phyloP scores from a whole-genome alignment of 2,329 filamentous ascomycete genomes.

The Cryoendolithus antarcticus region DNA sequence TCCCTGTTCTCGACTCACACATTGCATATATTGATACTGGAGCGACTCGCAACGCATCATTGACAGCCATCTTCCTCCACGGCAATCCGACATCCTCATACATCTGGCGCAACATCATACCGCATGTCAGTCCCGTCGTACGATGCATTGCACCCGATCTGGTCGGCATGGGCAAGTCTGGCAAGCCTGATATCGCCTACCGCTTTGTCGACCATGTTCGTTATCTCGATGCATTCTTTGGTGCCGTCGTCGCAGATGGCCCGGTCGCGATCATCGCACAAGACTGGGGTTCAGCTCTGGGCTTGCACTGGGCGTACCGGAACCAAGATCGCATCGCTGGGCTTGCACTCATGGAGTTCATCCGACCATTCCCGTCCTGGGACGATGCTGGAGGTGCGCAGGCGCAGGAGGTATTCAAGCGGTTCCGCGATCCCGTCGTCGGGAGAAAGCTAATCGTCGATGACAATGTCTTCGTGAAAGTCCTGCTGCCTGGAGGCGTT shows the following conservation, averaged over 20 bases:
- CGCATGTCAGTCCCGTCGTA: neutral
- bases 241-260: neutral
- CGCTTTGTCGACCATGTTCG: neutral
- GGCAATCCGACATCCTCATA: conserved; percentile 5
- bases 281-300: conserved; percentile 4
- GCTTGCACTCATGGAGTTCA: conserved; percentile 4
- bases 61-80: conserved; percentile 2
- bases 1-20: neutral
- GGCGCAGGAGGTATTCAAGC: neutral
- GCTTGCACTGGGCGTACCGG: conserved; percentile 3
- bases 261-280: conserved; percentile 1
- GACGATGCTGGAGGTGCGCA: neutral
- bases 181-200: conserved; percentile 1
- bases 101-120: conserved; percentile 5
- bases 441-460: neutral
- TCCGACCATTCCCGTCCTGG: conserved; percentile 1
- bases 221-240: conserved; percentile 1
- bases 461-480: neutral
- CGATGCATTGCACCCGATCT: conserved; percentile 5
- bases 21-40: neutral
- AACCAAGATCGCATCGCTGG: neutral
- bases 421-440: neutral
- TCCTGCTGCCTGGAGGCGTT: neutral
- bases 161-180: conserved; percentile 3
- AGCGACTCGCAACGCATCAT: neutral